Evolutionary conservation across 2,329 filamentous ascomycete species (phyloP).

Genomic region (Cladophialophora carrionii): DNA sequence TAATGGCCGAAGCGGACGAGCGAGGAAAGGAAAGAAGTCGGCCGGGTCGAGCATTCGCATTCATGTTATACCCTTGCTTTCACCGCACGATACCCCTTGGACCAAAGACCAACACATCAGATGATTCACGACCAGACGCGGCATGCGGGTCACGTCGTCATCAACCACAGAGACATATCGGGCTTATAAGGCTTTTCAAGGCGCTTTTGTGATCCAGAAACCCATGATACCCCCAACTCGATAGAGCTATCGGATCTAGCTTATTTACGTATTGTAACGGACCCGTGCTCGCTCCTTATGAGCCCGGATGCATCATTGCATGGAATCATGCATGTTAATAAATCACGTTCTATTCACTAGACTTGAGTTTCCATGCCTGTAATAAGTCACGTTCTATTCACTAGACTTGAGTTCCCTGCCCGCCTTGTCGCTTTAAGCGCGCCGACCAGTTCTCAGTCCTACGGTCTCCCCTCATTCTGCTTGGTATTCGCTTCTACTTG

Average conservation of each 20-base stretch:
- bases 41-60: not conserved
- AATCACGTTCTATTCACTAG: no score
- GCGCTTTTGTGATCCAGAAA: not conserved
- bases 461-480: no score
- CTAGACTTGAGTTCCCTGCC: not conserved
- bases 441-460: no score
- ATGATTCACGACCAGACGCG: not conserved
- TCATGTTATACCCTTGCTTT: conserved; percentile 3
- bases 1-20: not conserved
- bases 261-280: not conserved
- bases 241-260: not conserved
- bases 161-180: not conserved
- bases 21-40: not conserved
- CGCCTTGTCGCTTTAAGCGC: no score
- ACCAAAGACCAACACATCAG: not conserved
- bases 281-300: not conserved
- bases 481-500: no score
- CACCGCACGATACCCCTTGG: conserved; percentile 3
- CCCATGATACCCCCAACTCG: conserved; percentile 1
- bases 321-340: not conserved
- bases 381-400: no score
- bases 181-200: not conserved
- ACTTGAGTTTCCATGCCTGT: not conserved
- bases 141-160: conserved; percentile 1
- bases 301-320: not conserved